Conservation (phyloP, 106 monocot species). For the Dendrobium nobile region DNA sequence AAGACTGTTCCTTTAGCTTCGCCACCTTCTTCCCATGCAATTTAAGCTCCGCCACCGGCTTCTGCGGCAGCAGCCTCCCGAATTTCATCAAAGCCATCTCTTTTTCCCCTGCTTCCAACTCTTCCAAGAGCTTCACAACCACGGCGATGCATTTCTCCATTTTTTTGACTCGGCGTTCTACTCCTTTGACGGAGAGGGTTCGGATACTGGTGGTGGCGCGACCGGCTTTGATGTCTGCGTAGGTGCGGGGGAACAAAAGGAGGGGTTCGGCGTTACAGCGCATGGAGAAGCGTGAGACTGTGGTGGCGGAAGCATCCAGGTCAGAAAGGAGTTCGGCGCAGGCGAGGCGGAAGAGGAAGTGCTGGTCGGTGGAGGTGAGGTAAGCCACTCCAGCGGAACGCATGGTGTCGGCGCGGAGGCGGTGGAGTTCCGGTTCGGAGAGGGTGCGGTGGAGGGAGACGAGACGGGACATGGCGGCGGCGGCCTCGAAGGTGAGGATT, state of each 20-base stretch:
- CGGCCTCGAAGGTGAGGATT: neutral
- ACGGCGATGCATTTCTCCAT: constrained; percentile 42
- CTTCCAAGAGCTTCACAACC: constrained; percentile 28
- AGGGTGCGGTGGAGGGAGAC: constrained; percentile 55
- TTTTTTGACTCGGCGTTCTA: constrained; percentile 40
- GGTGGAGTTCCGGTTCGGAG: constrained; percentile 38
- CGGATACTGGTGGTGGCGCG: constrained; percentile 2
- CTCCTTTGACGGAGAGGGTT: constrained; percentile 4
- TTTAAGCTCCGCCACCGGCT: constrained; percentile 20
- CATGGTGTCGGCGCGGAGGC: constrained; percentile 44
- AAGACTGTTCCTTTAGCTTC: constrained; percentile 46
- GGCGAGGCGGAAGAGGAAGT: constrained; percentile 52
- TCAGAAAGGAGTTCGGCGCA: constrained; percentile 56
- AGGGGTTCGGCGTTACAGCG: constrained; percentile 20
- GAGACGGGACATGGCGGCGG: constrained; percentile 44
- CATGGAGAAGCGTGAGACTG: constrained; percentile 33
- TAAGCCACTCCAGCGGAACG: constrained; percentile 68
- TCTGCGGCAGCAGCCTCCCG: constrained; percentile 37
- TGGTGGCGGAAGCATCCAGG: constrained; percentile 48
- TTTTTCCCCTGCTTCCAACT: constrained; percentile 37
- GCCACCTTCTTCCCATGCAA: constrained; percentile 38
- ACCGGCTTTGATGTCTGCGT: constrained; percentile 51
- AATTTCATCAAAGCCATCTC: neutral
- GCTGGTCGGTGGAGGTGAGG: constrained; percentile 67
- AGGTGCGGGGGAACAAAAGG: constrained; percentile 34